phyloP scores from a whole-genome alignment of 306 rosid genomes.

The Cucurbita argyrosperma region DNA sequence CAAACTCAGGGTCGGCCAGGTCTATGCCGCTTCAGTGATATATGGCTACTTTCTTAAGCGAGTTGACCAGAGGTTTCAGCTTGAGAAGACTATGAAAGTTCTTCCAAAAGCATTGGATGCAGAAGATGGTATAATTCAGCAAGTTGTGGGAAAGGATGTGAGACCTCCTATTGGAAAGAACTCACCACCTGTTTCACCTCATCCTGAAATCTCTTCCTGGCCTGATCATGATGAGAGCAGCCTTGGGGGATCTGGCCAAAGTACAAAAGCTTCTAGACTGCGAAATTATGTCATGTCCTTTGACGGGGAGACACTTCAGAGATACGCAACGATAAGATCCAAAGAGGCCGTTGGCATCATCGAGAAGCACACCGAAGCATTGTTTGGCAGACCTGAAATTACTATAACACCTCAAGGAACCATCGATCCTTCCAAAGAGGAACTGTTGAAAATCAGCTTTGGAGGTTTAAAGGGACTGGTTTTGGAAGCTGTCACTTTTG shows the following conservation, averaged over 20 bases:
- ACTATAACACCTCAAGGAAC: constrained; percentile 47
- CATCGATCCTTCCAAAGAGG: constrained; percentile 53
- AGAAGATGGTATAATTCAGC: constrained; percentile 24
- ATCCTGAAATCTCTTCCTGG: constrained; percentile 52
- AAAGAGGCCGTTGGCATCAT: constrained; percentile 73
- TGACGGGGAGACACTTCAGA: constrained; percentile 76
- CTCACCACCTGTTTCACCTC: constrained; percentile 22
- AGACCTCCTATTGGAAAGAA: constrained; percentile 14
- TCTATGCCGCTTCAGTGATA: constrained; percentile 88
- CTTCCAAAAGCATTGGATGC: constrained; percentile 36
- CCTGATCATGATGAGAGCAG: constrained; percentile 19
- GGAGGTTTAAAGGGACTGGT: constrained; percentile 71
- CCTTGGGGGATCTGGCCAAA: constrained; percentile 26
- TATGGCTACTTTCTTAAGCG: constrained; percentile 88
- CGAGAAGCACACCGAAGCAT: constrained; percentile 85
- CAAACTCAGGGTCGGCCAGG: constrained; percentile 79
- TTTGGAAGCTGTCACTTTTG: constrained; percentile 81
- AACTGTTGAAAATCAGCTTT: constrained; percentile 61
- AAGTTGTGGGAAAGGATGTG: constrained; percentile 15
- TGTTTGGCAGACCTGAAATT: constrained; percentile 77
- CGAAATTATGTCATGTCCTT: constrained; percentile 77
- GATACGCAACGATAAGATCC: constrained; percentile 78
- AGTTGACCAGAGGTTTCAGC: constrained; percentile 84
- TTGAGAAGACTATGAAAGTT: constrained; percentile 80
- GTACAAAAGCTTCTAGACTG: constrained; percentile 41